phyloP scores from a whole-genome alignment of 306 rosid species.

The Hippophae rhamnoides region DNA sequence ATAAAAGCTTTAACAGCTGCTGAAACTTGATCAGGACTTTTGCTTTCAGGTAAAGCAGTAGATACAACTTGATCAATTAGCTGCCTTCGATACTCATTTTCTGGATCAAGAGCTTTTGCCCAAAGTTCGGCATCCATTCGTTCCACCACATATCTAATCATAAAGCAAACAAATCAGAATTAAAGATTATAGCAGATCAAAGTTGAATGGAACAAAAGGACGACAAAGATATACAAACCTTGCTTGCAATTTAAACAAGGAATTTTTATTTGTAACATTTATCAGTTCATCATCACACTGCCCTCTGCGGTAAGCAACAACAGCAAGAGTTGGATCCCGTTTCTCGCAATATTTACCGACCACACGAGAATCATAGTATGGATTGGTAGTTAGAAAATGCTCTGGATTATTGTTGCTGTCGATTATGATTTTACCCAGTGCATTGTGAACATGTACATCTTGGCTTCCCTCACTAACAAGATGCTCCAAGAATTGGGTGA shows the following conservation, averaged over 20 bases:
- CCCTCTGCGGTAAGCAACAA: conserved; percentile 91
- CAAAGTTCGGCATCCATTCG: conserved; percentile 94
- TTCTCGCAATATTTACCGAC: conserved; percentile 98
- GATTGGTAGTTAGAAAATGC: conserved; percentile 97
- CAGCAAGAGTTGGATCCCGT: conserved; percentile 96
- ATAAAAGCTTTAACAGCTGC: conserved; percentile 98
- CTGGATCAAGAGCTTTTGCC: conserved; percentile 86
- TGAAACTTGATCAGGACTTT: conserved; percentile 97
- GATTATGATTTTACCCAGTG: conserved; percentile 91
- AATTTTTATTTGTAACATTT: conserved; percentile 83
- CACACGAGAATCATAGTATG: conserved; percentile 95
- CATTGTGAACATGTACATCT: conserved; percentile 97
- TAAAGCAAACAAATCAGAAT: conserved; percentile 4
- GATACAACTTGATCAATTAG: conserved; percentile 96
- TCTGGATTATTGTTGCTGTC: conserved; percentile 98
- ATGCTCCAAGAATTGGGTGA: conserved; percentile 94
- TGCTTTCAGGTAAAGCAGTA: conserved; percentile 96
- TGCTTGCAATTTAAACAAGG: conserved; percentile 95
- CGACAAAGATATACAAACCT: conserved; percentile 48
- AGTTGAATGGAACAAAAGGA: neutral
- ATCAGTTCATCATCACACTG: conserved; percentile 95
- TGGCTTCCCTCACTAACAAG: conserved; percentile 99
- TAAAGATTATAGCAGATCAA: neutral
- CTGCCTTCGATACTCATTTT: conserved; percentile 76
- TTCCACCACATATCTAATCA: conserved; percentile 87